Base-by-base conservation (phyloP, 306 rosid species). In the Sechiopsis laciniata region DNA sequence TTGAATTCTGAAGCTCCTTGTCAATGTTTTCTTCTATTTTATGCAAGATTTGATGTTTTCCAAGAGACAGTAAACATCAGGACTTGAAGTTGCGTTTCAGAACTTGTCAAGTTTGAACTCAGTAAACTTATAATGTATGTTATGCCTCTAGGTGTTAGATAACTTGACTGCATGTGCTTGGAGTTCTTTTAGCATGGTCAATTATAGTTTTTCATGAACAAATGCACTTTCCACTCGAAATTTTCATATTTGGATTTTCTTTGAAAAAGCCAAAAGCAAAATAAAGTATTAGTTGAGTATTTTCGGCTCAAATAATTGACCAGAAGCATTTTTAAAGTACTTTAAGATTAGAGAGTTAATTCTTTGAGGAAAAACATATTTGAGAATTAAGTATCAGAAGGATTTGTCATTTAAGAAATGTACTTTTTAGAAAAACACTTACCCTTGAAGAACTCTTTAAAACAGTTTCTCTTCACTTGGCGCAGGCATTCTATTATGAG, bases 401-500 rank as follows among this genome's bases (percentile, higher is more conserved):
- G 37, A 32, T 32, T 32, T 32, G 37, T 32, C 37, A 32, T 32
- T 32, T 32, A 32, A 32, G 37, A 3, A 32, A 32, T 1, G 37
- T 32, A 32, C 37, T 1, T 32, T 32, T 32, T 32, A 32, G 37
- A 2, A 32, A 32, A 32, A 32, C 37, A 32, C 37, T 32, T 32
- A 32, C 37, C 2, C 4, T 32, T 32, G 37, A 32, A 32, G 37
- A 32, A 32, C 37, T 32, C 37, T 5, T 5, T 62, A 40, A 40
- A 65, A 65, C n/a, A 65, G 67, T 22, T 67, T 35, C 26, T 55
- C 57, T 10, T 52, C 19, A 29, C 29, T 56, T 69, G 29, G 35
- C 79, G 53, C 88, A 94, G 96, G 76, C 98, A 72, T 94, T 94
- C 72, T 94, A 94, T 81, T 94, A 94, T 55, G 98, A 94, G 67